Evolutionary conservation across 2,329 filamentous ascomycete species (phyloP), one percentile per base, ranked within the genome.

Genomic region (Stylonectria norvegica): DNA sequence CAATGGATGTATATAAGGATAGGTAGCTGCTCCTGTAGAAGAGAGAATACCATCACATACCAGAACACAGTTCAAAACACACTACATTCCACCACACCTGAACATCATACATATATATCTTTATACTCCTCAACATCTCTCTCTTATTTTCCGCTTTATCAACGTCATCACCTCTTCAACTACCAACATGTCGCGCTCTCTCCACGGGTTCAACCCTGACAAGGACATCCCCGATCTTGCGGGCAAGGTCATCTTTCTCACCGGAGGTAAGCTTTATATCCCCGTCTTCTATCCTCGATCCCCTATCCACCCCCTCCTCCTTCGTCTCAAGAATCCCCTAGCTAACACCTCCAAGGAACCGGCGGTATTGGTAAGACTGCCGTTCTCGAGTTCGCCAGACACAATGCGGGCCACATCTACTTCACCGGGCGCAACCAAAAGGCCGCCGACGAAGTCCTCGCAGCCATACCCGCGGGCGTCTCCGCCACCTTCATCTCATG

Each of bases 401-500:
- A 79, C 53, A 56, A 63, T 6, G 75, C 77, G 2, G 60, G 63
- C 1, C 69, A 75, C 40, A 72, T 81, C 45, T 79, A 74, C 60
- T 68, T 81, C 42, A 73, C 68, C 11, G 74, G 73, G 3, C 71
- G 76, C 32, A 71, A 63, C 15, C 60, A 56, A 29, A 62, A 68
- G 32, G 68, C 68, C 9, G 68, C 64, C 15, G 62, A 67, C 6
- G 64, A 68, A 7, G 70, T 78, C 29, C 58, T 69, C 12, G 59
- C 63, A 3, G 64, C 70, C 5, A 33, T 43, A 54, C 68, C 44
- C 37, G 20, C 40, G 5, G 29, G 58, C 2, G 39, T 46, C 1
- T 23, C 42, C 8, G 40, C 53, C 4, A 62, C 58, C 2, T 63
- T 63, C 14, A 33, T 79, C 7, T 56, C 64, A 9, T 66, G 75